These are phyloP conservation scores for Rachicladosporium sp. DNA, from an alignment of 2,329 filamentous ascomycete genomes.

Conservation along the genomic window DNA sequence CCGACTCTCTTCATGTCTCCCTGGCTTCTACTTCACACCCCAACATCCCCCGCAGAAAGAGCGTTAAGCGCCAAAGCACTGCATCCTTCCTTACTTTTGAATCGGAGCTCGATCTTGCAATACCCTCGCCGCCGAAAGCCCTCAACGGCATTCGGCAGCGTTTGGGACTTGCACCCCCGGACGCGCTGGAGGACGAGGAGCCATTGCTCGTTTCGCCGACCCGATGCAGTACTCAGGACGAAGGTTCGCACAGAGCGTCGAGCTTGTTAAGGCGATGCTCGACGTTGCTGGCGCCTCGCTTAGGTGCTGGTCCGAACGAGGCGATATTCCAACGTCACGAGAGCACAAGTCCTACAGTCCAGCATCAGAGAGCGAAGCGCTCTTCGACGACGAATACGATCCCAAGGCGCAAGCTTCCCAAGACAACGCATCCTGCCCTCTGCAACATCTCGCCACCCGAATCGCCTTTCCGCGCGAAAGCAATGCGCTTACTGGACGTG, in stretches of 20 bases:
- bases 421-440: too few relatives aligned
- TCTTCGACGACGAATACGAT: too few relatives aligned
- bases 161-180: not conserved
- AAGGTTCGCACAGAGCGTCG: constrained; percentile 1
- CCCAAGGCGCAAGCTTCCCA: too few relatives aligned
- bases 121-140: constrained; percentile 16
- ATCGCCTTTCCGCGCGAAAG: too few relatives aligned
- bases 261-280: constrained; percentile 5
- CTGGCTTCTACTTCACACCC: not conserved
- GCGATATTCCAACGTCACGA: not conserved
- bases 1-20: constrained; percentile 1
- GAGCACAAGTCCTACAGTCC: too few relatives aligned
- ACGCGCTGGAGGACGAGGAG: not conserved
- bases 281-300: not conserved
- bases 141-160: constrained; percentile 12
- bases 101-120: constrained; percentile 7
- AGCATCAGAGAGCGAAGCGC: too few relatives aligned
- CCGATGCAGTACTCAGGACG: not conserved
- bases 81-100: constrained; percentile 3
- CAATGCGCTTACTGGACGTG: too few relatives aligned
- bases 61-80: constrained; percentile 1
- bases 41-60: too few relatives aligned
- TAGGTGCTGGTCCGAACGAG: not conserved
- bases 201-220: not conserved
- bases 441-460: too few relatives aligned